Evolutionary conservation across 1,284 basidiomycete species (phyloP).

Genomic region (Schizopora paradoxa): DNA sequence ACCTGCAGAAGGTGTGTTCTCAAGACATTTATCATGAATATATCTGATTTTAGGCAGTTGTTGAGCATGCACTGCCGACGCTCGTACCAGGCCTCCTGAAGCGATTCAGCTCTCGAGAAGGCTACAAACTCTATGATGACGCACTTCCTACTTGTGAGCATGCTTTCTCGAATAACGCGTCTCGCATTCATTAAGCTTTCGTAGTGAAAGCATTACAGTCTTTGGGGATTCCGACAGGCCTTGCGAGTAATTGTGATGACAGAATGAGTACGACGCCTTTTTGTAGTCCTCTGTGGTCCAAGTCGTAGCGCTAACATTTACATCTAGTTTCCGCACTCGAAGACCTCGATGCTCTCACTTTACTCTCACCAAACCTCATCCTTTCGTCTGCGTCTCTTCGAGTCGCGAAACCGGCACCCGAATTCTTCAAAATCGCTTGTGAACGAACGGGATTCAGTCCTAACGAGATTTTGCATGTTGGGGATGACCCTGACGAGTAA

Average conservation of each 20-base stretch:
- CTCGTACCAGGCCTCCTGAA: conserved; percentile 55
- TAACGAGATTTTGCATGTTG: conserved; percentile 57
- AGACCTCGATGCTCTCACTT: conserved; percentile 48
- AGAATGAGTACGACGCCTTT: conserved; percentile 17
- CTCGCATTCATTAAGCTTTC: not conserved
- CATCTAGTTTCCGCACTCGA: conserved; percentile 41
- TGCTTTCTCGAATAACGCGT: not conserved
- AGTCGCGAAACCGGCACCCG: conserved; percentile 57
- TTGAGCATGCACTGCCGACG: conserved; percentile 37
- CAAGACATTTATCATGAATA: conserved; percentile 11
- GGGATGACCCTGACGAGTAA: conserved; percentile 64
- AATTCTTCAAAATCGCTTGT: conserved; percentile 50
- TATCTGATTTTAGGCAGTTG: not conserved
- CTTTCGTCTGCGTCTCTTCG: conserved; percentile 61
- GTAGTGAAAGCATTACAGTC: conserved; percentile 45
- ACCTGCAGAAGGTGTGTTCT: conserved; percentile 40
- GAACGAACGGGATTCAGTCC: conserved; percentile 27
- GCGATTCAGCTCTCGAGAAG: conserved; percentile 63
- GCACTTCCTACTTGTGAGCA: conserved; percentile 51
- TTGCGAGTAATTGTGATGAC: conserved; percentile 35
- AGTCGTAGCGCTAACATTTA: not conserved
- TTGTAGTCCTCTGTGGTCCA: not conserved
- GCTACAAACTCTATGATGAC: conserved; percentile 65
- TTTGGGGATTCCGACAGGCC: conserved; percentile 44
- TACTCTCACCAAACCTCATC: conserved; percentile 47